Evolutionary conservation across 345 rosid genomes (phyloP).

Genomic region (Linum trigynum): DNA sequence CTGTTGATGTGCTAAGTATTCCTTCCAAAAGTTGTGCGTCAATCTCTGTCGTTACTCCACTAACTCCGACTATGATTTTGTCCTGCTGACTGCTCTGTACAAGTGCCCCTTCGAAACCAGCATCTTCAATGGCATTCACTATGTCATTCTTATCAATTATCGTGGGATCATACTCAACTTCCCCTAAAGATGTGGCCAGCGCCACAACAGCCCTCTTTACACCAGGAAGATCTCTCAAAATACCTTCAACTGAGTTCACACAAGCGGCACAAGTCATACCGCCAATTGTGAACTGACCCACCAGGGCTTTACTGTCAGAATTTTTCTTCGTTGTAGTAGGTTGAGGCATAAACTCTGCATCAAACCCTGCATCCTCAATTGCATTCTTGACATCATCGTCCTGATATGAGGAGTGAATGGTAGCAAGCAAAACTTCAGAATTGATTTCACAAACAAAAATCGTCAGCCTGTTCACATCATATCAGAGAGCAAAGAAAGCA

Average conservation of each 20-base stretch:
- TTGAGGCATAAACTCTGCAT: conserved; percentile 76
- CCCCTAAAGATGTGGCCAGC: conserved; percentile 87
- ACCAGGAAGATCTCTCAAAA: conserved; percentile 77
- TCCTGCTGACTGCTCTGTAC: conserved; percentile 94
- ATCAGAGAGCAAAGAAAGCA: conserved; percentile 13
- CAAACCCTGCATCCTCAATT: conserved; percentile 98
- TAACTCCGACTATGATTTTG: conserved; percentile 55
- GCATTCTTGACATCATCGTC: conserved; percentile 81
- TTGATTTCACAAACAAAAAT: conserved; percentile 2
- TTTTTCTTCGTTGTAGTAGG: conserved; percentile 34
- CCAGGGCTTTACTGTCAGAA: conserved; percentile 47
- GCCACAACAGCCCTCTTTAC: conserved; percentile 88
- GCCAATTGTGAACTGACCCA: conserved; percentile 89
- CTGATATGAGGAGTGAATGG: conserved; percentile 30
- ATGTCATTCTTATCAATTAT: conserved; percentile 74
- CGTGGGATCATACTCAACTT: conserved; percentile 87
- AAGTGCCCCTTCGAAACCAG: conserved; percentile 93
- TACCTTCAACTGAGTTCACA: conserved; percentile 89
- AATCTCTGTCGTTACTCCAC: conserved; percentile 53
- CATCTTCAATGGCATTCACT: conserved; percentile 82
- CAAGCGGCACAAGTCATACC: conserved; percentile 99
- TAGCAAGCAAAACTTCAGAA: neutral
- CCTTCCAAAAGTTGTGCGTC: conserved; percentile 68
- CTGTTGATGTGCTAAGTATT: conserved; percentile 45
- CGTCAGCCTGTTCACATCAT: neutral